Base-by-base conservation (phyloP, 2,329 filamentous ascomycete genomes). In the Beauveria australis region DNA sequence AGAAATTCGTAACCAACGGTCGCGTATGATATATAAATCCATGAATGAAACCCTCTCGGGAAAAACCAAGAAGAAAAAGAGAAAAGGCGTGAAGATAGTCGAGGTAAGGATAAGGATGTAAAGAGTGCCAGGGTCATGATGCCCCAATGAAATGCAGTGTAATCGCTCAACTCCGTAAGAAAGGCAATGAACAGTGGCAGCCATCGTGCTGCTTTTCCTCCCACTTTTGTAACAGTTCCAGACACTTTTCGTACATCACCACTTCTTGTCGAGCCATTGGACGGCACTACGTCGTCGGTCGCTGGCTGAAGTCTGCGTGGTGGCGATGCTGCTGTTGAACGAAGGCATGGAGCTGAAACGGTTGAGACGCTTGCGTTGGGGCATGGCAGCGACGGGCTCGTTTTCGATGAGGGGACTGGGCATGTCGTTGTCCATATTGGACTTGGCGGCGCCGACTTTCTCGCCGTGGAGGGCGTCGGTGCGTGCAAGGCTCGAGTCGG, bases 311-410 rank as follows among this genome's bases (percentile, higher is more conserved):
- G 19, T 60, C 43, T 53, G 49, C 37, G 14, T 59, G 5, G 54
- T 49, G 19, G 58, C 40, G 19, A 51, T 60, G 49, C 58, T 64
- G 49, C 68, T 65, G 22, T 79, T 79, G 60, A 85, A 84, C 51
- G 79, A 78, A 3, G 82, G 78, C 73, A 85, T 82, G 28, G 79
- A 79, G 63, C 79, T 82, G 73, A 82, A 79, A 56, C 82, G 76
- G 73, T 81, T 80, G 67, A 81, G 64, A 61, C 76, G 74, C 76
- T 82, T 83, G 65, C 79, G 77, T 64, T 73, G 70, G 43, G 73
- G 61, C 53, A 71, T 68, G 9, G 68, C 61, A 3, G 68, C 53
- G 44, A 65, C 54, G 41, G 65, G 59, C 37, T 63, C 48, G 33
- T 61, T 49, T 47, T 43, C 53, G 28, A 52, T 54, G 40, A 30